Percentiles rank a stretch among this genome's conserved stretches.
Conservation (phyloP, 225 moss, liverwort and hornwort genomes). For the Marchantia polymorpha region DNA sequence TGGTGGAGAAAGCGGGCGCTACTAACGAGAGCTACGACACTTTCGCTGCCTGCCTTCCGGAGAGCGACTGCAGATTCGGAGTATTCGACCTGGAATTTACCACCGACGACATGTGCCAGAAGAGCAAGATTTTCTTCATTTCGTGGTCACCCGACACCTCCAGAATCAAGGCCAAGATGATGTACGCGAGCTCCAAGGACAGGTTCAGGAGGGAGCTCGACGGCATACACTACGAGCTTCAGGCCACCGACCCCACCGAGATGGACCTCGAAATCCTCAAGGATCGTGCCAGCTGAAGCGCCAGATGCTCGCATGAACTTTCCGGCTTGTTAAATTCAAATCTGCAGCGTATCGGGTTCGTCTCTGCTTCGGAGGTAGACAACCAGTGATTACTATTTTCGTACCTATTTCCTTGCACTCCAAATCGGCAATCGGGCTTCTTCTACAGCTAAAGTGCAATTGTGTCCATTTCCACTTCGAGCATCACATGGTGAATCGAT, state of each 20-base stretch:
- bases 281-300: conserved; percentile 17
- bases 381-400: background rate
- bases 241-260: conserved; percentile 51
- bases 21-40: conserved; percentile 57
- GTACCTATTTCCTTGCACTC: background rate
- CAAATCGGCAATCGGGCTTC: background rate
- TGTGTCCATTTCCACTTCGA: no score
- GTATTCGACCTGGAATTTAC: conserved; percentile 66
- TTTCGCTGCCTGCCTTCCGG: conserved; percentile 52
- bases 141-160: conserved; percentile 57
- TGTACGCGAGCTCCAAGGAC: conserved; percentile 75
- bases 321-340: background rate
- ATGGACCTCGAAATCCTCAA: conserved; percentile 10
- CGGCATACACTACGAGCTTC: conserved; percentile 69
- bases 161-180: conserved; percentile 68
- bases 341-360: background rate
- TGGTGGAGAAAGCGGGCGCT: conserved; percentile 59
- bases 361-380: background rate
- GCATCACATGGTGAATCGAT: background rate
- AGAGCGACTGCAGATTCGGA: conserved; percentile 63
- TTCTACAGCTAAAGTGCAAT: conserved; percentile 1
- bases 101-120: conserved; percentile 62
- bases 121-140: conserved; percentile 82
- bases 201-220: conserved; percentile 64
- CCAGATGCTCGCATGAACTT: background rate